Evolutionary conservation across 2,329 filamentous ascomycete genomes (phyloP).

Genomic region (Xylaria sp.): DNA sequence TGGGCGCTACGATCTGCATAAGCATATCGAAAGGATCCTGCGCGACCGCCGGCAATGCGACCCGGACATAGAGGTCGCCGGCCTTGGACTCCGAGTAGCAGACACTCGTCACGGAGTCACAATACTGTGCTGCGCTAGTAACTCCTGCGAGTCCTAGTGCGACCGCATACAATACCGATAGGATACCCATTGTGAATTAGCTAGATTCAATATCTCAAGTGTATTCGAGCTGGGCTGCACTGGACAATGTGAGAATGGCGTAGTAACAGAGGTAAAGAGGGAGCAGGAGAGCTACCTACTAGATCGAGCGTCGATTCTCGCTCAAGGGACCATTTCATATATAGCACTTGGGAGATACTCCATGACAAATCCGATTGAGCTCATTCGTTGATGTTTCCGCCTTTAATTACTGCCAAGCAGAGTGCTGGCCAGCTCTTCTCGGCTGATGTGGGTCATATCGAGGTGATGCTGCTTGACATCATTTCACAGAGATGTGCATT

Average conservation of each 20-base stretch:
- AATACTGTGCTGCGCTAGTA: constrained; percentile 37
- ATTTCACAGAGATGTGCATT: constrained; percentile 16
- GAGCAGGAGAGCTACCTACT: background rate
- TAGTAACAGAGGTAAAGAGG: background rate
- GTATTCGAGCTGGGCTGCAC: background rate
- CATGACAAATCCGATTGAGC: constrained; percentile 1
- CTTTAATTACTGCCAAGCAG: background rate
- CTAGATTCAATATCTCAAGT: background rate
- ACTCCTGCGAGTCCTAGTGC: constrained; percentile 1
- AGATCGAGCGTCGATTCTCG: background rate
- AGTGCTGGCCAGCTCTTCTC: constrained; percentile 7
- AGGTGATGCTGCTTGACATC: background rate
- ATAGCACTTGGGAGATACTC: background rate
- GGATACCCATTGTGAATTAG: background rate
- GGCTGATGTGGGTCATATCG: constrained; percentile 13
- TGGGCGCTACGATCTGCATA: constrained; percentile 46
- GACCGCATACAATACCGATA: background rate
- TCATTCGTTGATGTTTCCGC: constrained; percentile 16
- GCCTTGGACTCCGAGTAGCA: constrained; percentile 44
- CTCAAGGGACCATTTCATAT: background rate
- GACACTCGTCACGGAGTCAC: constrained; percentile 41
- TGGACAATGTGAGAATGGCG: background rate
- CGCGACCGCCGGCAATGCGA: constrained; percentile 43
- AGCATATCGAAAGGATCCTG: constrained; percentile 47
- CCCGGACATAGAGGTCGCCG: constrained; percentile 38